Percentiles rank a stretch among this genome's conserved stretches.
Evolutionary conservation across 352 stramenopile species (phyloP).

Genomic region (Pythium vanterpoolii): DNA sequence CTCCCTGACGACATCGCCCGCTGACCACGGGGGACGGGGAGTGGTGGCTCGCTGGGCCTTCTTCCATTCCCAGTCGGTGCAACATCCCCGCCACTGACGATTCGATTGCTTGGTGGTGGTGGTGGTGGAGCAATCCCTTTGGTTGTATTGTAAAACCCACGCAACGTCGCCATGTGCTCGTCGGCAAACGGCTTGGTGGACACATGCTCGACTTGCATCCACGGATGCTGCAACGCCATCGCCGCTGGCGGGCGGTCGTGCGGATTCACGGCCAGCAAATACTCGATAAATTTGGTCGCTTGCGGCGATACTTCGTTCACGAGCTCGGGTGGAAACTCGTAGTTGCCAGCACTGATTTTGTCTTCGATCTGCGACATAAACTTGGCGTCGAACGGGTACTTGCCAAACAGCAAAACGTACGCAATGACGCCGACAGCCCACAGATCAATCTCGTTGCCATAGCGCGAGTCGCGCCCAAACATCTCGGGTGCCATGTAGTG

Average conservation of each 20-base stretch:
- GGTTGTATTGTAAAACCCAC: conserved; percentile 33
- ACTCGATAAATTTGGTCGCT: conserved; percentile 77
- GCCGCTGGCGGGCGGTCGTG: conserved; percentile 55
- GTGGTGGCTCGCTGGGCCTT: background rate
- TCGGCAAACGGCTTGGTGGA: conserved; percentile 35
- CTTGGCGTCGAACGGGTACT: conserved; percentile 69
- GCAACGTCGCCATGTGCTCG: conserved; percentile 44
- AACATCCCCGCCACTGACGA: background rate
- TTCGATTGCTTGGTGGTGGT: no score
- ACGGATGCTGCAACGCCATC: conserved; percentile 67
- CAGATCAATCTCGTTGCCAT: conserved; percentile 67
- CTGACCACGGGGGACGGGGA: background rate
- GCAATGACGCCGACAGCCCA: conserved; percentile 77
- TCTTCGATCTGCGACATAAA: conserved; percentile 86
- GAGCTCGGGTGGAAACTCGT: conserved; percentile 51
- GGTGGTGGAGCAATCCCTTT: no score
- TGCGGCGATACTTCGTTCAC: conserved; percentile 50
- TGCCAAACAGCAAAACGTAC: conserved; percentile 71
- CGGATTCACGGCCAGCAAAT: conserved; percentile 60
- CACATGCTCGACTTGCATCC: conserved; percentile 48
- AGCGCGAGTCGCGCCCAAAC: conserved; percentile 54
- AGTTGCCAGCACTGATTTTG: conserved; percentile 67
- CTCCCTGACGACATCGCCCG: conserved; percentile 17
- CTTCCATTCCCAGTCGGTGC: background rate
- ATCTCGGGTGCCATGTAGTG: conserved; percentile 87